phyloP scores from a whole-genome alignment of 2,329 filamentous ascomycete species.

The Lachnellula cervina region DNA sequence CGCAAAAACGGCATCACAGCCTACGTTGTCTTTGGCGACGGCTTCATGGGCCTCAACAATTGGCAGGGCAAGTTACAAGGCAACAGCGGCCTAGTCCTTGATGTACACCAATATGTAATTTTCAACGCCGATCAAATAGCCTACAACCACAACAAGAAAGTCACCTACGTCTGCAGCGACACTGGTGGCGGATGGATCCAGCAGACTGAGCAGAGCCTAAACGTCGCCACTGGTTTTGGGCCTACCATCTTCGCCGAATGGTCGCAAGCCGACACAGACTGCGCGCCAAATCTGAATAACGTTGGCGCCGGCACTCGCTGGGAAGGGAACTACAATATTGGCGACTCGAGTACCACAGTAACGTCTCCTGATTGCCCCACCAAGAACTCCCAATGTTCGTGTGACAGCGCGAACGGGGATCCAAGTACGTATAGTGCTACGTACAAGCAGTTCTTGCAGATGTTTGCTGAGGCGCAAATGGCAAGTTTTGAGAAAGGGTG shows the following conservation, averaged over 20 bases:
- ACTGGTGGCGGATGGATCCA: conserved; percentile 62
- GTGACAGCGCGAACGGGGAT: conserved; percentile 70
- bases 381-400: conserved; percentile 62
- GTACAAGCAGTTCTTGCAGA: conserved; percentile 82
- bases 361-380: conserved; percentile 73
- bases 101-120: conserved; percentile 97
- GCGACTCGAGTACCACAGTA: conserved; percentile 50
- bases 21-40: conserved; percentile 82
- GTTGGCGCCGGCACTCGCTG: conserved; percentile 84
- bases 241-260: conserved; percentile 95
- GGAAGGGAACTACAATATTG: conserved; percentile 78
- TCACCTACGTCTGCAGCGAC: conserved; percentile 73
- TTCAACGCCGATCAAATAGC: conserved; percentile 88
- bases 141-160: conserved; percentile 75
- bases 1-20: conserved; percentile 71
- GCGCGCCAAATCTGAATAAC: conserved; percentile 80
- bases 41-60: conserved; percentile 84
- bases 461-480: conserved; percentile 97
- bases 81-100: conserved; percentile 73
- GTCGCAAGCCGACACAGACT: conserved; percentile 97
- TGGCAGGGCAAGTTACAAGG: conserved; percentile 81
- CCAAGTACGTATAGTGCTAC: conserved; percentile 58
- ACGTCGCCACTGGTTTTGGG: conserved; percentile 75
- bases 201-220: conserved; percentile 68
- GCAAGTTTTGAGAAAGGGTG: conserved; percentile 84